Percentiles rank a stretch among this genome's conserved stretches.
These are phyloP conservation scores for Lasiodiplodia sp. DNA, from an alignment of 2,329 filamentous ascomycete species.

Conservation along the genomic window DNA sequence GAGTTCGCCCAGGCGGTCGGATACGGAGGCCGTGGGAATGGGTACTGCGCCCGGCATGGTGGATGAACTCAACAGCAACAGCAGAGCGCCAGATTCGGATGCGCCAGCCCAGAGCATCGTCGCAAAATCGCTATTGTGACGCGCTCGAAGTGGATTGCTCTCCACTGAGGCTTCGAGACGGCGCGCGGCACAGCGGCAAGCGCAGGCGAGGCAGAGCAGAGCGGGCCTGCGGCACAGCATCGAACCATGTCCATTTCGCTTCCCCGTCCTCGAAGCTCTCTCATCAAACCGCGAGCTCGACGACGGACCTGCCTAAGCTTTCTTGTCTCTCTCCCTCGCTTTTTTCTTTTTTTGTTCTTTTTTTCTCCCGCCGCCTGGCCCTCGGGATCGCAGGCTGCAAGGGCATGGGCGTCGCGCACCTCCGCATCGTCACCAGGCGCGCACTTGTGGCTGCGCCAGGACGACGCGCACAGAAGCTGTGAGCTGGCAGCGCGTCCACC, in stretches of 20 bases:
- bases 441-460: slow-evolving; percentile 12
- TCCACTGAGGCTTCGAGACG: slow-evolving; percentile 1
- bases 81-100: slow-evolving; percentile 14
- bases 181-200: slow-evolving; percentile 4
- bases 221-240: slow-evolving; percentile 24
- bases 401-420: slow-evolving; percentile 26
- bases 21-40: slow-evolving; percentile 28
- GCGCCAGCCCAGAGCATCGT: neutral
- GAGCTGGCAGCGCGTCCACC: slow-evolving; percentile 24
- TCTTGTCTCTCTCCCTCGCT: neutral
- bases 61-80: slow-evolving; percentile 15
- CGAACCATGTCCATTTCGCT: slow-evolving; percentile 23
- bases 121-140: neutral
- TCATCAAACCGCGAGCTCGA: slow-evolving; percentile 12
- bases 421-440: slow-evolving; percentile 17
- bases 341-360: neutral
- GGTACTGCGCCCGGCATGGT: slow-evolving; percentile 15
- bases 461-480: slow-evolving; percentile 16
- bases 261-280: slow-evolving; percentile 16
- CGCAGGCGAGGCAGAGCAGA: slow-evolving; percentile 12
- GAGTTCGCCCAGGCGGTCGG: slow-evolving; percentile 25
- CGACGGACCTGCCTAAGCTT: neutral
- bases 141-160: neutral
- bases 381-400: slow-evolving; percentile 34
- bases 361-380: slow-evolving; percentile 37